Conservation (phyloP, 306 rosid species). For the Acacia crassicarpa region DNA sequence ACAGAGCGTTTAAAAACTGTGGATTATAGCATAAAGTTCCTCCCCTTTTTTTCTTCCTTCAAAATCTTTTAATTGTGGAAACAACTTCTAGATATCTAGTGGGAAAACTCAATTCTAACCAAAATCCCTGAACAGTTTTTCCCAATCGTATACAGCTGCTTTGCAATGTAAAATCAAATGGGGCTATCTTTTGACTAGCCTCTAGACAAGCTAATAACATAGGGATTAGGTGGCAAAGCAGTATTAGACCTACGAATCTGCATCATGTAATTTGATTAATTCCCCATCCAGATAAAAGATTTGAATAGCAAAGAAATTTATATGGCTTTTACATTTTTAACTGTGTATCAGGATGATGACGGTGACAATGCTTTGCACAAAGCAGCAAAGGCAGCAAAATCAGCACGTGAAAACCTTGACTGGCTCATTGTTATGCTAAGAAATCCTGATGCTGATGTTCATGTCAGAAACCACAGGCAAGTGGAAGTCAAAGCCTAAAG, state of each 20-base stretch:
- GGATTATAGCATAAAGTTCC: not conserved
- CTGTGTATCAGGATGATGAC: constrained; percentile 62
- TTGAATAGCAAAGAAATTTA: not conserved
- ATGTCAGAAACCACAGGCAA: constrained; percentile 76
- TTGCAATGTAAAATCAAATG: not conserved
- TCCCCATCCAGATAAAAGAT: not conserved
- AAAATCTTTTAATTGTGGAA: not conserved
- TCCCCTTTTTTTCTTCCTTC: not conserved
- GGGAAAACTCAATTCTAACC: not conserved
- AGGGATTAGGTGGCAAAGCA: not conserved
- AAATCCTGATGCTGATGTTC: constrained; percentile 65
- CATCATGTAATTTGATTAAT: not conserved
- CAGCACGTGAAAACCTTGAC: constrained; percentile 73
- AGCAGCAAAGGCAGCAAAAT: constrained; percentile 75
- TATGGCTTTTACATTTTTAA: constrained; percentile 15
- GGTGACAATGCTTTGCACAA: constrained; percentile 75
- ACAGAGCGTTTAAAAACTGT: not conserved
- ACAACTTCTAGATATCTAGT: not conserved
- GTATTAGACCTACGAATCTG: not conserved
- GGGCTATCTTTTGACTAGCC: not conserved
- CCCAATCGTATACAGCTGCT: not conserved
- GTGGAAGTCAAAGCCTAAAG: constrained; percentile 22
- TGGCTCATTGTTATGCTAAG: constrained; percentile 74
- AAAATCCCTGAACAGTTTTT: not conserved
- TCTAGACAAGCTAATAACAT: not conserved